Percentiles rank a stretch among this genome's conserved stretches.
phyloP scores from a whole-genome alignment of 2,329 filamentous ascomycete species.

The Orbilia blumenaviensis region DNA sequence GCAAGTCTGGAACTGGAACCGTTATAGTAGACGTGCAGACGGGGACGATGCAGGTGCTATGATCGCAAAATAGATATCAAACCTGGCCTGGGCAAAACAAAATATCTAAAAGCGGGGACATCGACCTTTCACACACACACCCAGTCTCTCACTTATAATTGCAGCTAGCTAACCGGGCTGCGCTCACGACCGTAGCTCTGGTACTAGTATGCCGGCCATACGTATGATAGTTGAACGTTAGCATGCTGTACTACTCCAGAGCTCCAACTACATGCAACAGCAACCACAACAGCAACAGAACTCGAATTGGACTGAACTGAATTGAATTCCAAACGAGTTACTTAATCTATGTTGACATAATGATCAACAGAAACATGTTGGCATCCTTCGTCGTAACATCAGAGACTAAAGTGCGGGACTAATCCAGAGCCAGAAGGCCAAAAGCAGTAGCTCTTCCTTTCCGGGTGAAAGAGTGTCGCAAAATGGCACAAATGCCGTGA shows the following conservation, averaged over 20 bases:
- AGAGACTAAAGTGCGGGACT: conserved; percentile 5
- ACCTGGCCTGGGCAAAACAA: too few species aligned
- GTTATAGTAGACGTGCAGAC: conserved; percentile 22
- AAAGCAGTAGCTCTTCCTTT: conserved; percentile 40
- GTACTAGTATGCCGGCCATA: background rate
- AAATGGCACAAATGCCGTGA: conserved; percentile 34
- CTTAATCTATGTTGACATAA: too few species aligned
- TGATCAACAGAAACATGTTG: too few species aligned
- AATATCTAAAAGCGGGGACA: conserved; percentile 2
- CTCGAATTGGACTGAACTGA: too few species aligned
- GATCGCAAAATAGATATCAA: conserved; percentile 18
- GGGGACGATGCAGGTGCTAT: conserved; percentile 36
- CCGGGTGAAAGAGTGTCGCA: conserved; percentile 20
- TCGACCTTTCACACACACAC: too few species aligned
- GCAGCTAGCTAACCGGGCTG: conserved; percentile 1
- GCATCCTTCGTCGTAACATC: background rate
- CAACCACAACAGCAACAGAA: background rate
- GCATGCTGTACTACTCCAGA: too few species aligned
- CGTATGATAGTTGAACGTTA: background rate
- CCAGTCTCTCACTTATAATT: too few species aligned
- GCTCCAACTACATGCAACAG: conserved; percentile 1
- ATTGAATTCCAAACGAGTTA: too few species aligned
- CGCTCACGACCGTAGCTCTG: too few species aligned
- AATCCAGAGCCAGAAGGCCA: background rate
- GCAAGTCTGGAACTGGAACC: background rate